Evolutionary conservation across 2,329 filamentous ascomycete species (phyloP), one percentile per base, ranked within the genome.

Genomic region (Botrytis aclada): DNA sequence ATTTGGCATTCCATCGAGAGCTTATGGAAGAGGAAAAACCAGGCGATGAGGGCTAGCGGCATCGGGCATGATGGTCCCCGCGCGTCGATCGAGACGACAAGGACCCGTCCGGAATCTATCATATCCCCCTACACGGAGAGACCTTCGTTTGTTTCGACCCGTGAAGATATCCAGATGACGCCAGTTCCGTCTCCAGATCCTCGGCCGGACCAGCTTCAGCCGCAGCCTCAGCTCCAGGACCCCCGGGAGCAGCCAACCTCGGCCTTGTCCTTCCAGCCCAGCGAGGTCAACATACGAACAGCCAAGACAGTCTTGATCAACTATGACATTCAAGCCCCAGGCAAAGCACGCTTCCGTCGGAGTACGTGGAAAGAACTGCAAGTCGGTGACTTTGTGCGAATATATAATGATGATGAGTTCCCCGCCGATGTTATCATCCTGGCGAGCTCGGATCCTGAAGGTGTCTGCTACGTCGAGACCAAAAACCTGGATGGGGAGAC

Each of bases 401-500:
- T 99, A 69, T 98, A 98, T 84, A 98, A 97, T 79, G 93, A 97
- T 77, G 96, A 99, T 79, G 94, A 97, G 78, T 89, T 99, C 34
- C 96, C 96, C 1, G 95, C 96, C 66, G 96, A 99, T 82, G 86
- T 99, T 63, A 91, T 98, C 65, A 92, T 99, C 61, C 84, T 99
- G 37, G 93, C 96, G 3, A 98, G 96, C 0, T 97, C 96, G 3
- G 96, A 98, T 78, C 88, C 92, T 0, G 96, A 99, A 78, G 96
- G 96, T 67, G 93, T 93, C 54, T 99, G 96, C 83, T 99, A 98
- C 79, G 92, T 99, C 32, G 96, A 99, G 83, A 99, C 96, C 3
- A 99, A 98, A 85, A 98, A 97, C 81, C 82, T 99, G 85, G 96
- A 99, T 80, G 96, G 96, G 67, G 96, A 99, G 84, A 99, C 96